Percentiles rank a stretch among this genome's conserved stretches.
phyloP scores from a whole-genome alignment of 1,139 yeast genomes.

The Yarrowia galli region DNA sequence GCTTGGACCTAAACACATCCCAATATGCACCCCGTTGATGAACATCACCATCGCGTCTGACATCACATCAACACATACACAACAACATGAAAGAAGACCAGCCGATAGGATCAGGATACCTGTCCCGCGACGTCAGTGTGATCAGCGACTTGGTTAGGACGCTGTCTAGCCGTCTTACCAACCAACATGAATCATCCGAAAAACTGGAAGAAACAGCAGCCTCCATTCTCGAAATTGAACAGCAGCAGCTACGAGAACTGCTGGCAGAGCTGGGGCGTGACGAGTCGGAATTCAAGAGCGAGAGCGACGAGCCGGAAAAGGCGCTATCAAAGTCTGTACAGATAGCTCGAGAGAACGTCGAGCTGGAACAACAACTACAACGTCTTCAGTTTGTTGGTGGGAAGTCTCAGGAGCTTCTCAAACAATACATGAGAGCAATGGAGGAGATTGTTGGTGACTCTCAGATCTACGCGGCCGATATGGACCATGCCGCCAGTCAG shows the following conservation, averaged over 20 bases:
- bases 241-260: constrained; percentile 16
- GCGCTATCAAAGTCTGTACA: not conserved
- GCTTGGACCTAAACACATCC: not conserved
- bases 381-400: constrained; percentile 45
- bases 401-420: constrained; percentile 43
- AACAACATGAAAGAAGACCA: constrained; percentile 26
- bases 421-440: constrained; percentile 44
- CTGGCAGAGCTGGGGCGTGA: constrained; percentile 8
- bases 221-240: constrained; percentile 13
- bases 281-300: constrained; percentile 12
- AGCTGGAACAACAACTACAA: constrained; percentile 46
- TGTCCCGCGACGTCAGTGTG: constrained; percentile 24
- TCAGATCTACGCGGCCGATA: constrained; percentile 43
- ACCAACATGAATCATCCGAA: constrained; percentile 23
- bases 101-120: constrained; percentile 33
- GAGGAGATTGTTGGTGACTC: constrained; percentile 43
- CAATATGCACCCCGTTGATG: constrained; percentile 1
- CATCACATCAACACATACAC: not conserved
- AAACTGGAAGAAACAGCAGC: constrained; percentile 7
- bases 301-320: constrained; percentile 5
- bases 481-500: constrained; percentile 42
- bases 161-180: constrained; percentile 8
- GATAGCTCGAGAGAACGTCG: constrained; percentile 43
- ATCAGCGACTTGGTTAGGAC: constrained; percentile 28
- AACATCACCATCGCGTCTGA: constrained; percentile 3